Base-by-base conservation (phyloP, 2,329 filamentous ascomycete species). In the Beauveria medogensis region DNA sequence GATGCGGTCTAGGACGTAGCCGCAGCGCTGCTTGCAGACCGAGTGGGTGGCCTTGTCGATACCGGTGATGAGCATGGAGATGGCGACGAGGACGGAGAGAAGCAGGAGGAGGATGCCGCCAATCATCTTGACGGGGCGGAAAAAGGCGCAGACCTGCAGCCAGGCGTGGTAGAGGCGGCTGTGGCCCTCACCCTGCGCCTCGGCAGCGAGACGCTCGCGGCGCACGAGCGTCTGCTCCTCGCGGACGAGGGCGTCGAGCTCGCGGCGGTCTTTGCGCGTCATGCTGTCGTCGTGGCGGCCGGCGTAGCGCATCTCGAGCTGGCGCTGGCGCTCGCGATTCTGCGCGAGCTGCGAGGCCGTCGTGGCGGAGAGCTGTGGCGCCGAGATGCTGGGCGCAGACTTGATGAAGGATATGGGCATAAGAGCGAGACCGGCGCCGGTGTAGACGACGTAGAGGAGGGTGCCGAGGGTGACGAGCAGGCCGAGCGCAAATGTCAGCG, bases 41-140 rank as follows among this genome's bases (percentile, higher is more conserved):
- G 92, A 97, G 77, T 97, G 97, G 73, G 89, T 92, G 41, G 92
- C 91, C 78, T 97, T 97, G 82, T 99, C 94, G 69, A 97, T 92
- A 66, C 87, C 89, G 0, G 93, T 97, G 71, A 97, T 89, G 67
- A 97, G 82, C 91, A 99, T 97, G 14, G 91, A 96, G 9, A 88
- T 82, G 82, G 91, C 96, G 66, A 95, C 82, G 47, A 96, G 66
- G 16, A 96, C 74, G 0, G 90, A 82, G 24, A 96, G 72, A 2
- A 91, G 66, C 37, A 97, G 80, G 3, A 97, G 77, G 0, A 96
- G 67, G 54, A 97, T 78, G 16, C 94, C 94, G 2, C 91, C 89
- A 16, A 97, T 73, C 47, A 97, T 84, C 77, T 96, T 96, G 67
- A 99, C 77, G 1, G 94, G 94, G 8, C 92, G 85, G 74, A 97